Conservation (phyloP, 208 protist genomes). For the Leishmania aethiopica region DNA sequence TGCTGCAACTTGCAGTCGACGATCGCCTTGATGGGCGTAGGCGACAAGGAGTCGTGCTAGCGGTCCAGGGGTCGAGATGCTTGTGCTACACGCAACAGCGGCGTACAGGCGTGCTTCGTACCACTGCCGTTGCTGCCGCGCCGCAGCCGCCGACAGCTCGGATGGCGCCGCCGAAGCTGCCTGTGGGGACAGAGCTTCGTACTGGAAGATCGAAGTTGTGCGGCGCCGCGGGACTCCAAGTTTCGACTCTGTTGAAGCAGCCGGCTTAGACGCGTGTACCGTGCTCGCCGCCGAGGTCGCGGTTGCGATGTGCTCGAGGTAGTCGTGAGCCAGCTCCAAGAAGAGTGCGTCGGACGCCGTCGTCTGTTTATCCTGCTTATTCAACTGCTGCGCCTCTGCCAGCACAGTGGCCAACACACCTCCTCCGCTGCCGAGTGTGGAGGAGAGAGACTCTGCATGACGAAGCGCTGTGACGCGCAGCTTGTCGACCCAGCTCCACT, state of each 20-base stretch:
- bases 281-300: background rate
- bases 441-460: slow-evolving; percentile 9
- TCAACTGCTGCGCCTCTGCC: slow-evolving; percentile 10
- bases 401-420: background rate
- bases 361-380: background rate
- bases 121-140: slow-evolving; percentile 23
- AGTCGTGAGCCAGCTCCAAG: slow-evolving; percentile 31
- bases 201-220: slow-evolving; percentile 9
- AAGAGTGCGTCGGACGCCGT: slow-evolving; percentile 32
- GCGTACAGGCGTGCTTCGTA: slow-evolving; percentile 37
- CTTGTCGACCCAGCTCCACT: slow-evolving; percentile 7
- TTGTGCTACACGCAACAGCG: slow-evolving; percentile 18
- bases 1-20: slow-evolving; percentile 14
- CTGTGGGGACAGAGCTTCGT: background rate
- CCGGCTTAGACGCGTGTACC: background rate
- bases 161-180: background rate
- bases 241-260: background rate
- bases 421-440: background rate
- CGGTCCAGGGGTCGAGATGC: slow-evolving; percentile 18
- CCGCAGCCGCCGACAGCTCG: background rate
- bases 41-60: slow-evolving; percentile 31
- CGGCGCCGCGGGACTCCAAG: background rate
- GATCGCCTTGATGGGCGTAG: slow-evolving; percentile 23
- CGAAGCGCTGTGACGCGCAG: slow-evolving; percentile 7
- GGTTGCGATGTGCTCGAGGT: slow-evolving; percentile 1